Conservation (phyloP, 2,329 filamentous ascomycete species). For the Diaporthe batatas region DNA sequence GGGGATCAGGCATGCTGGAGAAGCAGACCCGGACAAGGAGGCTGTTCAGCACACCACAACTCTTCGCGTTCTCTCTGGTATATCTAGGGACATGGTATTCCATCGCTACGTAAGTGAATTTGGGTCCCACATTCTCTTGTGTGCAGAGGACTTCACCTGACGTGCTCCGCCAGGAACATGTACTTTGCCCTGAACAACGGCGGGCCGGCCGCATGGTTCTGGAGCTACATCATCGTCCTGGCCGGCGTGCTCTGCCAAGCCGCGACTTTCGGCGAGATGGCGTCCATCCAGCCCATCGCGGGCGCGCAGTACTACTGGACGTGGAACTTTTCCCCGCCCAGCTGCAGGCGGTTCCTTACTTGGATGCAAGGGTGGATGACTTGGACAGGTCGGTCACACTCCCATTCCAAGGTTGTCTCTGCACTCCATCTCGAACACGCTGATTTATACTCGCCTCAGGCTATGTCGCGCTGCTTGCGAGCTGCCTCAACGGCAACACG, state of each 20-base stretch:
- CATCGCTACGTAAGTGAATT: constrained; percentile 5
- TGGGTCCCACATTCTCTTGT: too few relatives aligned
- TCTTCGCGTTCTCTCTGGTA: constrained; percentile 35
- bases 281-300: constrained; percentile 55
- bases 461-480: constrained; percentile 53
- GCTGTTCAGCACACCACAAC: constrained; percentile 34
- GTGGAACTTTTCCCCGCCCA: constrained; percentile 39
- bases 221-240: constrained; percentile 49
- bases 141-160: neutral
- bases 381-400: constrained; percentile 54
- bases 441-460: constrained; percentile 43
- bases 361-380: constrained; percentile 54
- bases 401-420: too few relatives aligned
- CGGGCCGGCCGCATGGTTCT: constrained; percentile 49
- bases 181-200: constrained; percentile 50
- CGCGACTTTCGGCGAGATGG: constrained; percentile 55
- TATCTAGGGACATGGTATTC: constrained; percentile 34
- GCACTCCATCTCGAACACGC: neutral
- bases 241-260: constrained; percentile 49
- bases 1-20: neutral
- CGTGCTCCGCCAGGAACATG: constrained; percentile 34
- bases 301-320: constrained; percentile 60
- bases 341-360: constrained; percentile 25
- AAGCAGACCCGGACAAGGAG: constrained; percentile 26
- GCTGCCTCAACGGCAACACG: constrained; percentile 49